Base-by-base conservation (phyloP, 2,329 filamentous ascomycete genomes). In the Colletotrichum sojae region DNA sequence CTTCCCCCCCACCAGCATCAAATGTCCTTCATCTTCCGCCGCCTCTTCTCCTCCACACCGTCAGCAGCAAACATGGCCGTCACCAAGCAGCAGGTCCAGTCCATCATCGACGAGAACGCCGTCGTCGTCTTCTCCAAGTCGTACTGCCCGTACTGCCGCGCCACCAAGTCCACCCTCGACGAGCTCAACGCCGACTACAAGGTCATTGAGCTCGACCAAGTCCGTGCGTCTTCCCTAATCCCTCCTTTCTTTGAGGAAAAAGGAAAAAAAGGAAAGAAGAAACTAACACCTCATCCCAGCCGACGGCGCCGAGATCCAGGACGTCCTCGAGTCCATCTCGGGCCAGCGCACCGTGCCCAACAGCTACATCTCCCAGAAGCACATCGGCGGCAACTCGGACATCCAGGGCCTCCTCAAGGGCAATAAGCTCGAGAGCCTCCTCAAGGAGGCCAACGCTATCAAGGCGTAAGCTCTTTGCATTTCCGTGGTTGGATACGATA, bases 101-200 rank as follows among this genome's bases (percentile, higher is more conserved):
- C 86, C 77, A 91, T 98, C 84, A 97, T 98, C 81, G 90, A 96
- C 82, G 91, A 95, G 78, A 96, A 97, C 84, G 84, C 90, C 76
- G 94, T 97, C 81, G 93, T 96, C 76, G 93, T 99, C 80, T 99
- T 99, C 88, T 95, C 92, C 83, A 99, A 99, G 86, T 94, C 92
- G 16, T 97, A 94, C 85, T 99, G 96, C 89, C 94, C 95, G 13
- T 97, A 97, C 89, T 98, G 95, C 88, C 87, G 83, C 67, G 86
- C 90, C 69, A 90, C 92, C 75, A 98, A 98, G 90, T 77, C 86
- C 66, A 86, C 94, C 58, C 85, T 99, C 75, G 88, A 86, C 77
- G 85, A 89, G 67, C 75, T 90, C 67, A 90, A 90, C 73, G 93
- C 93, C 71, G 92, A 94, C 75, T 95, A 89, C 82, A 90, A 88